A percentile compares a stretch with the other conserved stretches of the same genome.
phyloP scores from a whole-genome alignment of 2,329 filamentous ascomycete genomes.

The Penicillium expansum region DNA sequence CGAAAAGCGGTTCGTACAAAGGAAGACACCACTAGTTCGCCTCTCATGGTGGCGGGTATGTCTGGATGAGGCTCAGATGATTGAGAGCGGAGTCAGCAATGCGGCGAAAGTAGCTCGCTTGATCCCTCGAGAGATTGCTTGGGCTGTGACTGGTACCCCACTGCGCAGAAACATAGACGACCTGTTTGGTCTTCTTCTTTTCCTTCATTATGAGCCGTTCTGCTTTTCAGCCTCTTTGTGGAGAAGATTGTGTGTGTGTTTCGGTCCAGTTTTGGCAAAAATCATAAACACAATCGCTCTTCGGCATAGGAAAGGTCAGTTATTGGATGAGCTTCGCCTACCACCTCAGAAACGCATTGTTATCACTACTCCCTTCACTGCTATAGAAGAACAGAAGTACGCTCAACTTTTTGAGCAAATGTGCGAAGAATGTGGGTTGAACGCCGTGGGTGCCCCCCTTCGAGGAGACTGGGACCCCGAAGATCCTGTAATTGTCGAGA shows the following conservation, averaged over 20 bases:
- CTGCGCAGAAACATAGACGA: conserved; percentile 77
- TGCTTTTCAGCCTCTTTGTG: conserved; percentile 64
- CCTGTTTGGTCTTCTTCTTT: conserved; percentile 74
- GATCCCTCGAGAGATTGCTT: conserved; percentile 81
- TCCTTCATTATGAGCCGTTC: conserved; percentile 76
- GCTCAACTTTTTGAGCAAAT: conserved; percentile 71
- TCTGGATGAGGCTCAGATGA: conserved; percentile 75
- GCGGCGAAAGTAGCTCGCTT: conserved; percentile 76
- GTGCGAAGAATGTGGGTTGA: conserved; percentile 66
- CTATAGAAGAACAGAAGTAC: conserved; percentile 90
- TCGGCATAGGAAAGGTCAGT: conserved; percentile 78
- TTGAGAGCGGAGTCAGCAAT: conserved; percentile 82
- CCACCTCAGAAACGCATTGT: conserved; percentile 82
- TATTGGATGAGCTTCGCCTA: conserved; percentile 74
- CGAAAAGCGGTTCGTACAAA: conserved; percentile 62
- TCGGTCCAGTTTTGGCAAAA: conserved; percentile 63
- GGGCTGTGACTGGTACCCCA: conserved; percentile 90
- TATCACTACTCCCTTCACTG: conserved; percentile 84
- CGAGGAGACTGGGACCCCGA: conserved; percentile 63
- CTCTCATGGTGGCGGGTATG: conserved; percentile 85
- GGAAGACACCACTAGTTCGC: conserved; percentile 72
- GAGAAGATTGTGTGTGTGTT: conserved; percentile 60
- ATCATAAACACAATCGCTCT: conserved; percentile 73
- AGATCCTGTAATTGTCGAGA: conserved; percentile 56
- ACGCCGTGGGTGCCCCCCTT: conserved; percentile 61